Base-by-base conservation (phyloP, 1,139 yeast genomes). In the Yamadazyma jaroonii region DNA sequence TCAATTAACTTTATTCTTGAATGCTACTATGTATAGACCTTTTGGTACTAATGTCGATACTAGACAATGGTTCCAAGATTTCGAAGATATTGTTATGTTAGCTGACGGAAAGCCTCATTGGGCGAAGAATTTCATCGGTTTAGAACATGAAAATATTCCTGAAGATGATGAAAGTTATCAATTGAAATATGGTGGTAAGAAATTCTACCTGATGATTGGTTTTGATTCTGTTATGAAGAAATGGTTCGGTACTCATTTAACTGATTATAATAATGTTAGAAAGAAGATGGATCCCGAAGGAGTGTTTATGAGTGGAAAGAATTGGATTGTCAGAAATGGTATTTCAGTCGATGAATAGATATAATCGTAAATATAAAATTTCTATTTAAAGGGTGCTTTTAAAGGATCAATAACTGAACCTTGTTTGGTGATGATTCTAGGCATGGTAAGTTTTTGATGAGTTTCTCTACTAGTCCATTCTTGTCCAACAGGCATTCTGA, bases 81-180 rank as follows among this genome's bases (percentile, higher is more conserved):
- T 92, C 59, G 98, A 92, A 61, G 74, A 77, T 41, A 76, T 87
- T 2, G 71, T 90, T 72, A 72, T 73, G 38, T 79, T 77, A 25
- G 90, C 84, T 15, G 90, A 86, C 29, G 98, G 98, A 34, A 86
- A 83, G 57, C 98, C 98, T 2, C 98, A 92, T 59, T 92, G 98
- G 98, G 98, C 98, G n/a, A 92, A 92, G 70, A 90, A 90, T 62
- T 92, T 89, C 57, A 72, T 89, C 47, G 96, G 96, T 2, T 63
- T 81, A 24, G 66, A 64, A 37, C 64, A 62, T 42, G 40, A 47
- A 3, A 39, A 46, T 4, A 27, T 38, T 10, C 62, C 67, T 1
- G 60, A 58, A 3, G 67, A 61, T 29, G 71, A 68, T 42, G 62
- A 67, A 39, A 33, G 57, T 21, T 64, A 62, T 20, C 77, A 71